phyloP scores from a whole-genome alignment of 345 rosid genomes.

The Raphanus raphanistrum region DNA sequence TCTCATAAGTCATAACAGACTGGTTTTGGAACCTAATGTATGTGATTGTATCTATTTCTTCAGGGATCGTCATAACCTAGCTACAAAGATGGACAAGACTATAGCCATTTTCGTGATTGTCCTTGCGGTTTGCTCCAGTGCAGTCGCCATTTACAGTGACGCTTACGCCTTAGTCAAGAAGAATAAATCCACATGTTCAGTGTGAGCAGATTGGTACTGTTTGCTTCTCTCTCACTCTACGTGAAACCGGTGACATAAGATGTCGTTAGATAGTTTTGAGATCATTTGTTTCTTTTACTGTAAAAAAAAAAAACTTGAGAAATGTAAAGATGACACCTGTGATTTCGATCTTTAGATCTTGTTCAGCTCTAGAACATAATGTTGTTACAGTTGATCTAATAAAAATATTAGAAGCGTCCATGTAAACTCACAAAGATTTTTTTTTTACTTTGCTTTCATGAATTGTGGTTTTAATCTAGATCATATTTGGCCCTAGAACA shows the following conservation, averaged over 20 bases:
- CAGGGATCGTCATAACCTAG: constrained; percentile 76
- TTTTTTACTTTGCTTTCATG: too few species aligned
- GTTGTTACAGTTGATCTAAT: background rate
- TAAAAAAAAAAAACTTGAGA: background rate
- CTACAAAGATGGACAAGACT: constrained; percentile 69
- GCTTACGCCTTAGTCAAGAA: constrained; percentile 62
- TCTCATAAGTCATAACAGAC: background rate
- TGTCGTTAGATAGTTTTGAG: too few species aligned
- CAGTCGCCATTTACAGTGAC: constrained; percentile 78
- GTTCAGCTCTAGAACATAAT: background rate
- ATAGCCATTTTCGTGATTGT: constrained; percentile 65
- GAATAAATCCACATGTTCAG: constrained; percentile 21
- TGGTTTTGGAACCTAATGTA: background rate
- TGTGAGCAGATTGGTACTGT: background rate
- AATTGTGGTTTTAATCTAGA: too few species aligned
- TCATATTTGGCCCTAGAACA: background rate
- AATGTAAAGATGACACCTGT: background rate
- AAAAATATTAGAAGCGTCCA: too few species aligned
- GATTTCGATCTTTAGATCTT: background rate
- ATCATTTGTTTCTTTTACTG: too few species aligned
- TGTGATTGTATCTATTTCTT: constrained; percentile 2
- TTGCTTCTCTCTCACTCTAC: background rate
- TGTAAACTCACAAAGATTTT: too few species aligned
- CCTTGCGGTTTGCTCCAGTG: constrained; percentile 71
- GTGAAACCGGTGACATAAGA: too few species aligned